phyloP scores from a whole-genome alignment of 352 stramenopile genomes.

The Globisporangium echinulatum region DNA sequence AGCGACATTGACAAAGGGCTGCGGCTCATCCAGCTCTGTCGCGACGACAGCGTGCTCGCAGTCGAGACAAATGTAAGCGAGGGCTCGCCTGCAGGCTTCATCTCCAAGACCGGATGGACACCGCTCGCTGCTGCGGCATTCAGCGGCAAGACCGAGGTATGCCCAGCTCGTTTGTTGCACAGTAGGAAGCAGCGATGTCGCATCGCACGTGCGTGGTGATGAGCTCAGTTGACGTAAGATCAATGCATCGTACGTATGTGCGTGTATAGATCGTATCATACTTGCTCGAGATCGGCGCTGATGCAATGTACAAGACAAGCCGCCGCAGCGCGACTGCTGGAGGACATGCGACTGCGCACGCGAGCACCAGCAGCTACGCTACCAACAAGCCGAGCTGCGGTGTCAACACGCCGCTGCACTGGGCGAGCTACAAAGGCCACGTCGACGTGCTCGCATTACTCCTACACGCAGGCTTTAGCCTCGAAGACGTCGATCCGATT shows the following conservation, averaged over 20 bases:
- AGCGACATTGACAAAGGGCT: conserved; percentile 47
- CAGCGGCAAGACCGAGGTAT: conserved; percentile 54
- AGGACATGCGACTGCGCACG: background rate
- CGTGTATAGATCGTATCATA: conserved; percentile 42
- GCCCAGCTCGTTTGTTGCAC: background rate
- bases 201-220: background rate
- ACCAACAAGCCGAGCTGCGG: conserved; percentile 19
- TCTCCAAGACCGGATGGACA: conserved; percentile 76
- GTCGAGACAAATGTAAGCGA: conserved; percentile 38
- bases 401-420: conserved; percentile 75
- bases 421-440: conserved; percentile 83
- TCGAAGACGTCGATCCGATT: conserved; percentile 56
- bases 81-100: conserved; percentile 52
- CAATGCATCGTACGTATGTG: background rate
- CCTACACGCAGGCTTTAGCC: conserved; percentile 56
- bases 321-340: conserved; percentile 13
- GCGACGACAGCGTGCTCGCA: conserved; percentile 27
- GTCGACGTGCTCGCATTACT: conserved; percentile 57
- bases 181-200: too few relatives aligned
- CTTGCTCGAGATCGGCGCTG: conserved; percentile 60
- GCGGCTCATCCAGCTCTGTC: conserved; percentile 59
- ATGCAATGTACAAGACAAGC: conserved; percentile 61
- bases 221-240: background rate
- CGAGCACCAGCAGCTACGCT: conserved; percentile 1
- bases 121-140: conserved; percentile 59